These are phyloP conservation scores for Tylopilus orsonianus DNA, from an alignment of 1,284 basidiomycete genomes.

Conservation along the genomic window DNA sequence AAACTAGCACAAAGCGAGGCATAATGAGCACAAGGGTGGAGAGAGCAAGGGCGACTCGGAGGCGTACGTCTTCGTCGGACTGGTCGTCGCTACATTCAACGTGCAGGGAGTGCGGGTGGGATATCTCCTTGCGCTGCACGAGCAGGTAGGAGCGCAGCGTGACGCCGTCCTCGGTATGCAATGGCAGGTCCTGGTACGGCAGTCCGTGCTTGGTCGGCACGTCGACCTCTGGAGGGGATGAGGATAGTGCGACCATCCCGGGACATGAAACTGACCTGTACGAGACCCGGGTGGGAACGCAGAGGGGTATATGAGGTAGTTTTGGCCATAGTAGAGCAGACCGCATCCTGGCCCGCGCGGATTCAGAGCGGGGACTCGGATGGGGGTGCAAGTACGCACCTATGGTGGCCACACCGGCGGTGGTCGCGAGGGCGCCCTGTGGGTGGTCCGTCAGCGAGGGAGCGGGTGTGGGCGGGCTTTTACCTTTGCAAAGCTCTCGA, in stretches of 20 bases:
- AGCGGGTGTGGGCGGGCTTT: background rate
- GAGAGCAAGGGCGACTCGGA: background rate
- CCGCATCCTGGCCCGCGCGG: constrained; percentile 52
- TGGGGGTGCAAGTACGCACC: constrained; percentile 40
- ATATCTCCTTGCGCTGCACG: constrained; percentile 44
- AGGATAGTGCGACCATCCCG: background rate
- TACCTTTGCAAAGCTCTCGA: constrained; percentile 68
- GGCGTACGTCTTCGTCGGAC: constrained; percentile 49
- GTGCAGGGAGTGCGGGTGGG: constrained; percentile 27
- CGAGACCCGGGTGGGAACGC: constrained; percentile 85
- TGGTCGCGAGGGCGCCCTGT: constrained; percentile 69
- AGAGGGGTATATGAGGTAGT: constrained; percentile 86
- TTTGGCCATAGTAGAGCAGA: constrained; percentile 83
- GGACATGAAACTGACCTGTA: constrained; percentile 44
- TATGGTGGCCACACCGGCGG: constrained; percentile 64
- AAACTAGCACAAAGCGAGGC: constrained; percentile 44
- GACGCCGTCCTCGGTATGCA: constrained; percentile 63
- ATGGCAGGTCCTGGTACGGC: constrained; percentile 69
- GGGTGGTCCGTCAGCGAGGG: background rate
- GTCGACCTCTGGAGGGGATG: constrained; percentile 57
- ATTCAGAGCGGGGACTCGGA: background rate
- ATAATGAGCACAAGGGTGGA: background rate
- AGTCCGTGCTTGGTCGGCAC: constrained; percentile 69
- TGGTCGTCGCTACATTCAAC: constrained; percentile 33
- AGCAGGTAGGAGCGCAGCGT: constrained; percentile 65